Evolutionary conservation across 2,329 filamentous ascomycete species (phyloP), one percentile per base, ranked within the genome.

Genomic region (Penicillium brasilianum): DNA sequence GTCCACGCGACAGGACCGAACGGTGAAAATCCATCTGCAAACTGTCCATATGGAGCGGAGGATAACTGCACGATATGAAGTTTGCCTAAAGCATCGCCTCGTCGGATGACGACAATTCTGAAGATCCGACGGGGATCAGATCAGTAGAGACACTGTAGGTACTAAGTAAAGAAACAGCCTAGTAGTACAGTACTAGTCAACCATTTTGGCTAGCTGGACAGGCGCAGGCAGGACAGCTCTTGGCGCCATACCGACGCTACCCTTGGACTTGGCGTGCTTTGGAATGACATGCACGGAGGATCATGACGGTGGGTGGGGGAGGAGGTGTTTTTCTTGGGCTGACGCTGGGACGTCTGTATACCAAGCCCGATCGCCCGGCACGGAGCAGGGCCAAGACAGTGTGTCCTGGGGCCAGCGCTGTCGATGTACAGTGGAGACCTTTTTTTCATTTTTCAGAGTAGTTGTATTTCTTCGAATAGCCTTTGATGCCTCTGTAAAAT

Each of bases 331-430:
- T 25, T 44, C 25, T 48, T 48, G 39, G 20, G 32, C 18, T n/a
- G 32, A 37, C 22, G 44, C 34, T 37, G 32, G 10, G 25, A 20
- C 32, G 34, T 22, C 9, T 44, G 57, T 62, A 57, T 61, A 65
- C 61, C 58, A 63, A 61, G 63, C 59, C 58, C 25, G 63, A 66
- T 66, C 63, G 58, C 44, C 59, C 60, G 54, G 51, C 49, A 50
- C 41, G 51, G 48, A 30, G 32, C 50, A 53, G 50, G 43, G 48
- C 43, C 48, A 41, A 44, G 46, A 34, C 49, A 52, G 25, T 59
- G 59, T n/a, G 32, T 30, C 34, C 55, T 58, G 54, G 52, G 60
- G 59, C 55, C 55, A 50, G 55, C 51, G 56, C 6, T 28, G 46
- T 10, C 20, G 55, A 61, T 57, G 58, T 50, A 49, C 18, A 13